Percentiles rank a stretch among this genome's conserved stretches.
Evolutionary conservation across 148 eudicot species (phyloP).

Genomic region (Rhododendron simsii): DNA sequence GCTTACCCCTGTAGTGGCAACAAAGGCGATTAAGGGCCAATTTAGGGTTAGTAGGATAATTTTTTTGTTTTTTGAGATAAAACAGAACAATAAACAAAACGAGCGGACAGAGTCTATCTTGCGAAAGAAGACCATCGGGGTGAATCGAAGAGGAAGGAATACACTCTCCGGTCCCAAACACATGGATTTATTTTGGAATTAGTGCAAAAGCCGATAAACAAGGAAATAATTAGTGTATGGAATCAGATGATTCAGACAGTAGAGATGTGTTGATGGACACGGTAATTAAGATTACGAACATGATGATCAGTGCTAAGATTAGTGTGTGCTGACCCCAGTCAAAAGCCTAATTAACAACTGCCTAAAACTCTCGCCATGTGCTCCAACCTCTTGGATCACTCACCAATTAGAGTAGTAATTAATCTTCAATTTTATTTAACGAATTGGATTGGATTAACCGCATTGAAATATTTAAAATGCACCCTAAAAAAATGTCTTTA

Average conservation of each 20-base stretch:
- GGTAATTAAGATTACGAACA: background rate
- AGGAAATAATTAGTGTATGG: background rate
- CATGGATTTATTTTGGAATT: background rate
- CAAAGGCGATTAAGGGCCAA: too few relatives aligned
- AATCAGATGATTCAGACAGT: background rate
- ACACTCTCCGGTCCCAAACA: background rate
- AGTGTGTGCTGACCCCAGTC: background rate
- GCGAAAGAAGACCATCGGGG: background rate
- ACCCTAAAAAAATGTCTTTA: too few relatives aligned
- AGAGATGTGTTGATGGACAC: background rate
- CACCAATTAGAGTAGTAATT: background rate
- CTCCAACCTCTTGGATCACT: slow-evolving; percentile 3
- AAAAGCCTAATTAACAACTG: background rate
- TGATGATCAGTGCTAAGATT: background rate
- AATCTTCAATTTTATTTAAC: background rate
- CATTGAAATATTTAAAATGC: background rate
- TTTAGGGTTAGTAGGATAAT: too few relatives aligned
- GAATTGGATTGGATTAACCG: background rate
- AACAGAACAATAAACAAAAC: background rate
- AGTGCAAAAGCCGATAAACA: background rate
- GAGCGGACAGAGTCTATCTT: background rate
- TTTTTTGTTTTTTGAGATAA: too few relatives aligned
- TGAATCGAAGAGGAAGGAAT: background rate
- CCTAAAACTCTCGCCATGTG: background rate
- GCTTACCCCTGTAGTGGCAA: too few relatives aligned